A percentile compares a stretch with the other conserved stretches of the same genome.
Conservation (phyloP, 139 green algal genomes). For the Astrephomene gubernaculifera region DNA sequence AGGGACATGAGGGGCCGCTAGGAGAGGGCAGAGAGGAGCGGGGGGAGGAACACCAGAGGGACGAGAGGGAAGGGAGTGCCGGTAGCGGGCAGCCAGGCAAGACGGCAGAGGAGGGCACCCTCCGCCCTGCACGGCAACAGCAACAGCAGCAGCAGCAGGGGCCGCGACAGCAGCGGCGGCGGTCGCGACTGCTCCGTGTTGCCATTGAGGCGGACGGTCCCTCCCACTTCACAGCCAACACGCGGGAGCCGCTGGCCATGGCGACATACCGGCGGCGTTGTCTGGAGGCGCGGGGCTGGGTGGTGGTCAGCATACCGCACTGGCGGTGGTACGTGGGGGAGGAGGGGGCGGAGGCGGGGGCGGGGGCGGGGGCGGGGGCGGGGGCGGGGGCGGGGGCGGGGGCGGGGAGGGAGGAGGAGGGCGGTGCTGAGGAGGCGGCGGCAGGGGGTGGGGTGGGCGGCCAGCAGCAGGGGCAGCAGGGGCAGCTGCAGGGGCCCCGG, state of each 20-base stretch:
- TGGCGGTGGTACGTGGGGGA: conserved; percentile 57
- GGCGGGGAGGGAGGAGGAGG: not conserved
- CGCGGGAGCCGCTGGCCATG: conserved; percentile 51
- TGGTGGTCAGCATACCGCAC: conserved; percentile 64
- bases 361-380: too few species aligned
- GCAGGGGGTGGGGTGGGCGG: too few species aligned
- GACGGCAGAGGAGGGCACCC: too few species aligned
- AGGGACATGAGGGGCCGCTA: not conserved
- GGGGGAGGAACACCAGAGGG: not conserved
- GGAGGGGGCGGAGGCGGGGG: not conserved
- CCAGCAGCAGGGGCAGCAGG: too few species aligned
- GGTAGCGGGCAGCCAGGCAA: not conserved
- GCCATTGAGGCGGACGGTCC: conserved; percentile 77
- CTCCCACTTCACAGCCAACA: conserved; percentile 66
- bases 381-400: too few species aligned
- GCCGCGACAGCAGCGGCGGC: not conserved
- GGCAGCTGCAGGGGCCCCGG: too few species aligned
- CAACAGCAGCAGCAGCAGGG: not conserved
- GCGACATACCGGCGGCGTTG: conserved; percentile 55
- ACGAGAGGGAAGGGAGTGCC: not conserved
- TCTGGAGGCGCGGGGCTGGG: conserved; percentile 66
- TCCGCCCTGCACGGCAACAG: not conserved
- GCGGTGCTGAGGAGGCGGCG: not conserved
- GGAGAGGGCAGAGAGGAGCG: not conserved
- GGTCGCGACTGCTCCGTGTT: conserved; percentile 32